These are phyloP conservation scores for Pyrenophora graminea DNA, from an alignment of 2,329 filamentous ascomycete species.

Conservation along the genomic window DNA sequence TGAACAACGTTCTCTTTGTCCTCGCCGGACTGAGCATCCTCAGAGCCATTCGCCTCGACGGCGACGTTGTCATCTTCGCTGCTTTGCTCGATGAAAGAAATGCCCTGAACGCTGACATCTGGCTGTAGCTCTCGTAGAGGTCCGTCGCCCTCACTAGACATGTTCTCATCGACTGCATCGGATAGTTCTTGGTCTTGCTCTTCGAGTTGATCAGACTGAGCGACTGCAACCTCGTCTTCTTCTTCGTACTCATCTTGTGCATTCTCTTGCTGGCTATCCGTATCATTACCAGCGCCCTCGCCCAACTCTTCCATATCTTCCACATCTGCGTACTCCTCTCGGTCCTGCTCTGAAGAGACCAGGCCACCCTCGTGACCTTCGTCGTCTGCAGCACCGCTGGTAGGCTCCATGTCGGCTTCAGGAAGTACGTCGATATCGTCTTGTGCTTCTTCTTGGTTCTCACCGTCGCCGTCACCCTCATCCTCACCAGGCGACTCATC, in stretches of 20 bases:
- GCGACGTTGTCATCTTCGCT: no score
- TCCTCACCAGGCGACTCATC: no score
- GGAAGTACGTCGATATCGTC: neutral
- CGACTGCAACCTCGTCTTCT: neutral
- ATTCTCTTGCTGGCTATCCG: neutral
- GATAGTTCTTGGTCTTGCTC: no score
- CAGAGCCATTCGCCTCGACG: no score
- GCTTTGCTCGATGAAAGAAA: no score
- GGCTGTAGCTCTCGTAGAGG: no score
- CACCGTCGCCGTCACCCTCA: neutral
- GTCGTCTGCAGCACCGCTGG: neutral
- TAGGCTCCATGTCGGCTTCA: neutral
- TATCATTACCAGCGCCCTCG: neutral
- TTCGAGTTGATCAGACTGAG: no score
- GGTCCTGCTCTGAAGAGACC: constrained; percentile 3
- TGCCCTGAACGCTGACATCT: no score
- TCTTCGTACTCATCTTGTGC: neutral
- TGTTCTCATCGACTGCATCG: no score
- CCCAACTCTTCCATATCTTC: neutral
- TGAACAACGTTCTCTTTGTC: no score
- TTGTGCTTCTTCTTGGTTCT: neutral
- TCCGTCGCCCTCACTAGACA: no score
- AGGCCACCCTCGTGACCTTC: neutral
- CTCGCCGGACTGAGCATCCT: no score
- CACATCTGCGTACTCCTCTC: neutral